Conservation (phyloP, 2,329 filamentous ascomycete genomes). For the Ceratocystis cubensis region DNA sequence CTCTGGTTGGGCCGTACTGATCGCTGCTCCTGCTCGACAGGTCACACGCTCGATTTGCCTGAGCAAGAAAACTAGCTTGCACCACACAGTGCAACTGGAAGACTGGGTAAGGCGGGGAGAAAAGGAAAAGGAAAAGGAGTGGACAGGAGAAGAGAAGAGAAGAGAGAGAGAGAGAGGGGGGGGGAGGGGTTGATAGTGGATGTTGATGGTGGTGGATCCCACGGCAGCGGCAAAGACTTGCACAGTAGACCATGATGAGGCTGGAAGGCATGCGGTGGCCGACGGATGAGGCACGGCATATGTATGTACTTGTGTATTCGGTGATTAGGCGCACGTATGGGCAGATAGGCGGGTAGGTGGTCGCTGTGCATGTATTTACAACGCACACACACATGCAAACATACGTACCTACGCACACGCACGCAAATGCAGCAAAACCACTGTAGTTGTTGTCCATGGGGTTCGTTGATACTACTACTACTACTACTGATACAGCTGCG, state of each 20-base stretch:
- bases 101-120: background rate
- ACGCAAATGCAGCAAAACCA: background rate
- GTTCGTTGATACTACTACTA: no score
- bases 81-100: background rate
- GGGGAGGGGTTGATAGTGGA: background rate
- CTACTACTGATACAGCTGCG: no score
- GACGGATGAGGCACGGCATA: background rate
- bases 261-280: background rate
- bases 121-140: no score
- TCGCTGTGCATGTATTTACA: background rate
- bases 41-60: background rate
- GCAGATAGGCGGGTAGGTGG: background rate
- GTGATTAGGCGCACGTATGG: no score
- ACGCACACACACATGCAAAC: background rate
- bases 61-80: background rate
- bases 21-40: background rate
- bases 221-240: background rate
- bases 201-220: background rate
- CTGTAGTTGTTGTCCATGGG: background rate
- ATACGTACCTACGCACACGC: slow-evolving; percentile 1
- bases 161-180: no score
- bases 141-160: background rate
- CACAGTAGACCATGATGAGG: background rate
- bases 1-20: background rate
- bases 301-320: background rate